Conservation (phyloP, 495 filamentous ascomycete genomes). For the Staphylotrichum tortipilum region DNA sequence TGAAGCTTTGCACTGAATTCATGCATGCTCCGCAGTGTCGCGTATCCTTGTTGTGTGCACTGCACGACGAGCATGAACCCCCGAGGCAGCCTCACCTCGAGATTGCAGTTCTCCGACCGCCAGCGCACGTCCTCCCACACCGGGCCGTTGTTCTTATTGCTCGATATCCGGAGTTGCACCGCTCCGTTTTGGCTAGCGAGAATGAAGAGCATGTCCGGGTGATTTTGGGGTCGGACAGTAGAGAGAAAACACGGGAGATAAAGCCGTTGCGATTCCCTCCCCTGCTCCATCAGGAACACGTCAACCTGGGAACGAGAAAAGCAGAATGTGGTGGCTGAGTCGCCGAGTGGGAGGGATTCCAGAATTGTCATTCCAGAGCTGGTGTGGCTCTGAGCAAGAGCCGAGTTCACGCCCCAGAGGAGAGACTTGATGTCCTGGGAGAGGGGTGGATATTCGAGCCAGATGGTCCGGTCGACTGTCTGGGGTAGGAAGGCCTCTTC, state of each 20-base stretch:
- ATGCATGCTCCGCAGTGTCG: slow-evolving; percentile 67
- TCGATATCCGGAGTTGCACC: slow-evolving; percentile 65
- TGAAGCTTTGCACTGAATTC: slow-evolving; percentile 71
- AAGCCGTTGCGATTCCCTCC: slow-evolving; percentile 52
- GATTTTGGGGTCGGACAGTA: slow-evolving; percentile 56
- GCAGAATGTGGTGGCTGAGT: slow-evolving; percentile 59
- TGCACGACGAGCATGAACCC: slow-evolving; percentile 60
- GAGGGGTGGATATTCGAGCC: slow-evolving; percentile 63
- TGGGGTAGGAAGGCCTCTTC: slow-evolving; percentile 55
- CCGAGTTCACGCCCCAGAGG: slow-evolving; percentile 52
- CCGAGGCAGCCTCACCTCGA: slow-evolving; percentile 58
- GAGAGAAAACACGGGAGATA: slow-evolving; percentile 65
- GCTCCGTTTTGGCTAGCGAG: slow-evolving; percentile 69
- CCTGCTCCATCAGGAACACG: slow-evolving; percentile 60
- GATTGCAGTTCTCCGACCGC: slow-evolving; percentile 51
- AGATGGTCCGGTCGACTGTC: slow-evolving; percentile 63
- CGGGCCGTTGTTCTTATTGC: slow-evolving; percentile 55
- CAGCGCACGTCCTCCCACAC: slow-evolving; percentile 75
- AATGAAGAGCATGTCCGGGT: slow-evolving; percentile 57
- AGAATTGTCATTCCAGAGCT: slow-evolving; percentile 40
- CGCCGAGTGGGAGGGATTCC: slow-evolving; percentile 64
- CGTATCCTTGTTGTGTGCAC: slow-evolving; percentile 65
- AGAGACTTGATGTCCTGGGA: slow-evolving; percentile 57
- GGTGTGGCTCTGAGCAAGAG: slow-evolving; percentile 27
- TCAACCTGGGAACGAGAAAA: slow-evolving; percentile 67